Evolutionary conservation across 1,139 yeast genomes (phyloP).

Genomic region (Martiniozyma asiatica): DNA sequence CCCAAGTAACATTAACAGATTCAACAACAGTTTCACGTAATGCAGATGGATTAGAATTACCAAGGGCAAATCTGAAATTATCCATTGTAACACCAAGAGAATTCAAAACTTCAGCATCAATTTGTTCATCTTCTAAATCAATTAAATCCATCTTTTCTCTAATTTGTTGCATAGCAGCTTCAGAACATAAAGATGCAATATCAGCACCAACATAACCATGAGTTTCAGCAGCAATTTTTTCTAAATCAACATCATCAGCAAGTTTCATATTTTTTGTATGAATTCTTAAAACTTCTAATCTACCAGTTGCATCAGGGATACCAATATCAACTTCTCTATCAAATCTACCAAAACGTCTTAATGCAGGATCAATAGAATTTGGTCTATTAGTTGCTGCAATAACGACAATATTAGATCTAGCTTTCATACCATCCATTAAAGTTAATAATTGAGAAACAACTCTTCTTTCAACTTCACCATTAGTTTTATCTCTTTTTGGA

Average conservation of each 20-base stretch:
- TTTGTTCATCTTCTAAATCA: slow-evolving; percentile 94
- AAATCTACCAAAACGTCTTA: slow-evolving; percentile 97
- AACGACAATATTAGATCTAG: slow-evolving; percentile 92
- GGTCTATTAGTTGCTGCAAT: slow-evolving; percentile 96
- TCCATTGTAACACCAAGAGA: slow-evolving; percentile 98
- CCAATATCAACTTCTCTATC: slow-evolving; percentile 99
- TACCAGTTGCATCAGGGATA: slow-evolving; percentile 97
- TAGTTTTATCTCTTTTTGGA: slow-evolving; percentile 98
- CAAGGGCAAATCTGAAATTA: slow-evolving; percentile 93
- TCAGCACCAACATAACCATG: slow-evolving; percentile 99
- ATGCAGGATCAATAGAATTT: slow-evolving; percentile 95
- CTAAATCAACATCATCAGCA: slow-evolving; percentile 89
- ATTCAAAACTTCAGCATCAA: slow-evolving; percentile 94
- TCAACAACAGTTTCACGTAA: slow-evolving; percentile 98
- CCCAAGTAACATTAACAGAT: slow-evolving; percentile 97
- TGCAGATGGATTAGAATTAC: slow-evolving; percentile 97
- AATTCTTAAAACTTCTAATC: slow-evolving; percentile 87
- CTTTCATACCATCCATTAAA: slow-evolving; percentile 99
- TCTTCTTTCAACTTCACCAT: slow-evolving; percentile 98
- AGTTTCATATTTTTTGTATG: slow-evolving; percentile 97
- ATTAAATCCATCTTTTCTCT: slow-evolving; percentile 99
- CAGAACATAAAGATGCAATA: slow-evolving; percentile 89
- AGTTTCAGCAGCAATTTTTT: slow-evolving; percentile 80
- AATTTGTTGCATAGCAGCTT: slow-evolving; percentile 97
- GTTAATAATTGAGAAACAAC: slow-evolving; percentile 95